Percentiles rank a stretch among this genome's conserved stretches.
These are phyloP conservation scores for Penicillium angulare DNA, from an alignment of 495 filamentous ascomycete species.

Conservation along the genomic window DNA sequence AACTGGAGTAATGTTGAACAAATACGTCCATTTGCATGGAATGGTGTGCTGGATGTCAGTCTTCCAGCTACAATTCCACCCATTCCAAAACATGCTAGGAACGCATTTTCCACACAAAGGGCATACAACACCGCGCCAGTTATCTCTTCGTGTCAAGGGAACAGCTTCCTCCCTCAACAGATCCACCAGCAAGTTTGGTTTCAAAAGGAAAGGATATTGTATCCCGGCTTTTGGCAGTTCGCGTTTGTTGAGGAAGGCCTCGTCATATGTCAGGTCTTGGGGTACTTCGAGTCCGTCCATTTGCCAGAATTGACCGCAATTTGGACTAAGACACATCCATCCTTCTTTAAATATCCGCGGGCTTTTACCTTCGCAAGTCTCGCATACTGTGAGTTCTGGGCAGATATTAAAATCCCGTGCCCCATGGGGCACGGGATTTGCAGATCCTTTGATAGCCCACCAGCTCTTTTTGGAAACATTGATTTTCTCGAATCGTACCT, in stretches of 20 bases:
- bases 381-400: conserved; percentile 33
- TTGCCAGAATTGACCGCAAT: conserved; percentile 59
- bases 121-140: conserved; percentile 71
- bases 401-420: conserved; percentile 21
- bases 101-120: conserved; percentile 65
- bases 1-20: conserved; percentile 33
- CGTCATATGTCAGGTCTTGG: conserved; percentile 49
- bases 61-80: conserved; percentile 57
- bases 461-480: conserved; percentile 59
- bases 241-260: conserved; percentile 55
- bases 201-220: conserved; percentile 30
- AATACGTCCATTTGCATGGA: conserved; percentile 50
- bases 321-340: conserved; percentile 67
- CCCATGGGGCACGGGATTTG: conserved; percentile 13
- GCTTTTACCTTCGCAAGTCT: conserved; percentile 34
- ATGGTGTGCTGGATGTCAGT: too few species aligned
- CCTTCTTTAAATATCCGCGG: conserved; percentile 52
- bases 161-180: conserved; percentile 23
- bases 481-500: conserved; percentile 71
- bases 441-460: conserved; percentile 55
- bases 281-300: conserved; percentile 22
- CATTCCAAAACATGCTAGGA: conserved; percentile 58
- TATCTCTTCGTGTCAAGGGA: conserved; percentile 26
- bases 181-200: conserved; percentile 36
- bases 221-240: conserved; percentile 7